Percentiles rank a stretch among this genome's conserved stretches.
phyloP scores from a whole-genome alignment of 257 asterid genomes.

The Solanum bulbocastanum region DNA sequence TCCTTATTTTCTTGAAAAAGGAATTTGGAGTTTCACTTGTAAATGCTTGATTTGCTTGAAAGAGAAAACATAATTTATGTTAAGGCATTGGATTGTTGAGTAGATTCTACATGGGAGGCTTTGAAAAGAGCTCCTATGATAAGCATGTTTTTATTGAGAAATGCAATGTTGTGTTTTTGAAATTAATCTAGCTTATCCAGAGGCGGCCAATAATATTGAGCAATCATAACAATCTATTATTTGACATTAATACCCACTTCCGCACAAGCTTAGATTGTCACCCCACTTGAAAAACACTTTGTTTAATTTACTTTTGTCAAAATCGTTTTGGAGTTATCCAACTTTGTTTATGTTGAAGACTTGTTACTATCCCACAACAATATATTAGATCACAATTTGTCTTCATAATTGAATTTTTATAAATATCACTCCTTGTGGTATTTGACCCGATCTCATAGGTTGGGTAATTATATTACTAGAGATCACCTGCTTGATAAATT shows the following conservation, averaged over 20 bases:
- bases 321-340: background rate
- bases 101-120: background rate
- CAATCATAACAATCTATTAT: background rate
- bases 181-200: background rate
- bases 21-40: background rate
- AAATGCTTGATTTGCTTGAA: background rate
- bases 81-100: background rate
- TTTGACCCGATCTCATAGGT: background rate
- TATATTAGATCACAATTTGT: background rate
- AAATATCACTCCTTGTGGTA: too few species aligned
- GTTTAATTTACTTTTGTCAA: background rate
- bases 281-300: background rate
- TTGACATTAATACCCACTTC: background rate
- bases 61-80: background rate
- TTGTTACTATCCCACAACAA: background rate
- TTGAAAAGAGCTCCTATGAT: background rate
- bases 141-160: background rate
- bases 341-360: background rate
- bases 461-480: background rate
- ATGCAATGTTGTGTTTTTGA: background rate
- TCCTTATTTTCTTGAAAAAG: background rate
- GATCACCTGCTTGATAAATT: background rate
- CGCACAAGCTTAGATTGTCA: background rate
- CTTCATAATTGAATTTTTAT: too few species aligned
- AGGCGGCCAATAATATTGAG: background rate